Conservation (phyloP, 495 filamentous ascomycete species). For the Talaromyces nanjingensis region DNA sequence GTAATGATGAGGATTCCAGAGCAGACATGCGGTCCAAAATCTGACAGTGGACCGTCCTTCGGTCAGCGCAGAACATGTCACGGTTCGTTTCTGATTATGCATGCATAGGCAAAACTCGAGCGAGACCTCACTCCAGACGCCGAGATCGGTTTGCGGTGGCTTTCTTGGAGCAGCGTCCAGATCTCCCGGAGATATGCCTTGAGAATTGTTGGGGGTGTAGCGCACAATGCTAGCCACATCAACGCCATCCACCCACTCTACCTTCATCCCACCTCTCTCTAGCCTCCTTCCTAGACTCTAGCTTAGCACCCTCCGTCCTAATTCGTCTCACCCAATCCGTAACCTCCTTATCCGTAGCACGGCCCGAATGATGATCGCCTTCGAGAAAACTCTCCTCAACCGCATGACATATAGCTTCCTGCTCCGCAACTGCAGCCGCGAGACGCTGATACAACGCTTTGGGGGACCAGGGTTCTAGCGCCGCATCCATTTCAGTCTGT, state of each 20-base stretch:
- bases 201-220: too few relatives aligned
- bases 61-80: too few relatives aligned
- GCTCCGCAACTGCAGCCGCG: constrained; percentile 66
- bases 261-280: constrained; percentile 94
- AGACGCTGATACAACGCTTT: constrained; percentile 76
- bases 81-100: neutral
- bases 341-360: constrained; percentile 69
- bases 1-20: neutral
- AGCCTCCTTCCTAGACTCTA: constrained; percentile 69
- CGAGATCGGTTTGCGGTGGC: neutral
- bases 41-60: neutral
- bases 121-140: neutral
- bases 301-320: constrained; percentile 64
- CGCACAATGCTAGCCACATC: constrained; percentile 16
- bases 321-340: constrained; percentile 76
- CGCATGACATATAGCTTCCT: constrained; percentile 71
- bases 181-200: too few relatives aligned
- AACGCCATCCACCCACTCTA: constrained; percentile 87
- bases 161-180: neutral
- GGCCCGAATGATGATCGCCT: constrained; percentile 38
- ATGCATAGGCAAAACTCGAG: neutral
- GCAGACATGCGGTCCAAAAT: neutral
- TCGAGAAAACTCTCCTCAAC: constrained; percentile 90
- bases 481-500: constrained; percentile 79
- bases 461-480: constrained; percentile 76